Base-by-base conservation (phyloP, 2,329 filamentous ascomycete genomes). In the Calonectria naviculata region DNA sequence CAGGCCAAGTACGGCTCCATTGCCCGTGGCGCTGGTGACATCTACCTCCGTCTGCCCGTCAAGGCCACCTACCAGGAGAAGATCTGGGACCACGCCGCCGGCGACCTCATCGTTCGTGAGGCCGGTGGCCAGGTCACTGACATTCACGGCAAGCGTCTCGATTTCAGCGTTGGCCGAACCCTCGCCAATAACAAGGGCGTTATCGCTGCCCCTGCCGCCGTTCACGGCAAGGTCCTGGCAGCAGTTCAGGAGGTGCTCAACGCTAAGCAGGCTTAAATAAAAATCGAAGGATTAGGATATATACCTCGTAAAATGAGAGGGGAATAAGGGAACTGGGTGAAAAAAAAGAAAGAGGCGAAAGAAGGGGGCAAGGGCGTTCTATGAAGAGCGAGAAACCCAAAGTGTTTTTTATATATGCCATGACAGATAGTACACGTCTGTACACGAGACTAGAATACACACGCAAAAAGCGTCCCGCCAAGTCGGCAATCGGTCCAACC, bases 71-170 rank as follows among this genome's bases (percentile, higher is more conserved):
- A 99, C 85, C 92, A 97, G 83, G 97, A 99, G 89, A 99, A 99
- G 90, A 99, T 99, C 77, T 99, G 97, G 97, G 97, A 99, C 81
- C 97, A 99, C 83, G 97, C 97, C 21, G 97, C 96, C 15, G 97
- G 97, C 46, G 95, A 98, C 79, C 85, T 99, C 70, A 95, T 99
- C 76, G 97, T 98, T 46, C 89, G 95, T 68, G 97, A 99, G 85
- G 95, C 97, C 3, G 97, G 97, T 63, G 97, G 97, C 60, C 88
- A 93, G 79, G 96, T 99, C 65, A 97, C 95, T 1, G 97, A 99
- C 84, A 93, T 95, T 46, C 89, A 93, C 72, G 97, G 97, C 78
- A 94, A 94, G 81, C 89, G 91, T 71, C 87, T 99, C 70, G 93
- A 99, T 83, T 99, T 99, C 83, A 91, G 91, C 78, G 89, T 92